Evolutionary conservation across 2,329 filamentous ascomycete species (phyloP).

Genomic region (Aspergillus melleus): DNA sequence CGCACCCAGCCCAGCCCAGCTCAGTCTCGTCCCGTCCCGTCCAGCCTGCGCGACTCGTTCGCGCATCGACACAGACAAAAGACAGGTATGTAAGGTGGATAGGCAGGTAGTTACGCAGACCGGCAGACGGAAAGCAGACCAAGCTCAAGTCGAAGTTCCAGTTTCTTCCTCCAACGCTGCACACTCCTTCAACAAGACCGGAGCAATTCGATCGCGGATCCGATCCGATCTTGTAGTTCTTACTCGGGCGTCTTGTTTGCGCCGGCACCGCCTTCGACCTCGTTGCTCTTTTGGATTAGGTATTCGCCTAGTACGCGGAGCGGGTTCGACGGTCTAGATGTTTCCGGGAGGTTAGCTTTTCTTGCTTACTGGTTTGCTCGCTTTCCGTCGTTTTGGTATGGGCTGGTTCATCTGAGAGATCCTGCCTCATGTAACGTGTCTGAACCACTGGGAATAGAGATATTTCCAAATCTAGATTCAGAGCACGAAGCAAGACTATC

Average conservation of each 20-base stretch:
- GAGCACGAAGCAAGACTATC: not conserved
- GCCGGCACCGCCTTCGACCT: constrained; percentile 52
- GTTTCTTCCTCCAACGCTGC: no score
- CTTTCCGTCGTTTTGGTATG: no score
- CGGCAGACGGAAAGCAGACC: no score
- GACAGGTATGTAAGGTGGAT: not conserved
- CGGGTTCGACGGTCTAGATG: constrained; percentile 63
- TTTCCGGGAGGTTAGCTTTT: not conserved
- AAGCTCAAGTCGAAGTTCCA: no score
- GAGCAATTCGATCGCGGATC: no score
- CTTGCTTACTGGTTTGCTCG: not conserved
- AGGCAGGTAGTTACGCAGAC: no score
- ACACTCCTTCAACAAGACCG: not conserved
- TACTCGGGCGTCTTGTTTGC: constrained; percentile 29
- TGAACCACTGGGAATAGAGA: not conserved
- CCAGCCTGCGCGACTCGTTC: no score
- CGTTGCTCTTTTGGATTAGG: constrained; percentile 66
- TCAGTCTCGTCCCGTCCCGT: no score
- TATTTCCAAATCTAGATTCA: not conserved
- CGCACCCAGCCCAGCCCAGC: no score
- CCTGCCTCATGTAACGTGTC: no score
- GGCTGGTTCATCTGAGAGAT: no score
- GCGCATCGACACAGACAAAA: not conserved
- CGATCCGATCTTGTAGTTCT: not conserved
- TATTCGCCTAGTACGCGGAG: constrained; percentile 70